Conservation (phyloP, 148 eudicot species). For the Polygonum aviculare region DNA sequence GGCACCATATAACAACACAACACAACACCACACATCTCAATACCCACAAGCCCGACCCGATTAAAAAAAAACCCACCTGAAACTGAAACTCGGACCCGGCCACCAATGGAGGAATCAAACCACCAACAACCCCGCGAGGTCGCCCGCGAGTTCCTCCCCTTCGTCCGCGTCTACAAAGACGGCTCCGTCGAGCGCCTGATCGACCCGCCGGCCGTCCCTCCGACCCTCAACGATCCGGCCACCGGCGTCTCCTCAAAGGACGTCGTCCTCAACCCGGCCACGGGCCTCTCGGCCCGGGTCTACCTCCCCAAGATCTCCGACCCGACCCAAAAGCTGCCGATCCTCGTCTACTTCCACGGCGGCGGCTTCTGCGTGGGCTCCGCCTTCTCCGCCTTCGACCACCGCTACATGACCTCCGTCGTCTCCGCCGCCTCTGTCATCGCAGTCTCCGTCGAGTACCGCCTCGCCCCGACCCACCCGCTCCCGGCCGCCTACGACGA, state of each 20-base stretch:
- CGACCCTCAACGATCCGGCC: constrained; percentile 19
- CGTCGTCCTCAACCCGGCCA: constrained; percentile 16
- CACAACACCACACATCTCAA: neutral
- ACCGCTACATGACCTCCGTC: constrained; percentile 22
- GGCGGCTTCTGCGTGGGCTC: constrained; percentile 37
- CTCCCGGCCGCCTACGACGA: constrained; percentile 35
- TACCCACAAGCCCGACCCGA: neutral
- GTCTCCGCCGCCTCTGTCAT: constrained; percentile 13
- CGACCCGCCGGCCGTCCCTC: constrained; percentile 21
- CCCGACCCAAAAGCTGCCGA: constrained; percentile 19
- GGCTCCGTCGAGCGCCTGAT: constrained; percentile 33
- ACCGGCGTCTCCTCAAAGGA: constrained; percentile 38
- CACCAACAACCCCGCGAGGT: constrained; percentile 17
- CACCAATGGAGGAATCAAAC: constrained; percentile 1
- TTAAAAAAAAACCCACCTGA: neutral
- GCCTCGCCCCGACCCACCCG: constrained; percentile 30
- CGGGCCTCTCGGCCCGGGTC: constrained; percentile 27
- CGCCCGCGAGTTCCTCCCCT: constrained; percentile 19
- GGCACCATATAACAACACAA: neutral
- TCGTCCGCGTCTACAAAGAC: constrained; percentile 32
- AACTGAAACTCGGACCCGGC: neutral
- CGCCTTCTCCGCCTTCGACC: constrained; percentile 18
- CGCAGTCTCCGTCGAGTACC: constrained; percentile 28
- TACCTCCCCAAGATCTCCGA: constrained; percentile 20
- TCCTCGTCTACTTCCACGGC: constrained; percentile 33